These are phyloP conservation scores for Antitrichia curtipendula DNA, from an alignment of 225 moss, liverwort and hornwort species.

Conservation along the genomic window DNA sequence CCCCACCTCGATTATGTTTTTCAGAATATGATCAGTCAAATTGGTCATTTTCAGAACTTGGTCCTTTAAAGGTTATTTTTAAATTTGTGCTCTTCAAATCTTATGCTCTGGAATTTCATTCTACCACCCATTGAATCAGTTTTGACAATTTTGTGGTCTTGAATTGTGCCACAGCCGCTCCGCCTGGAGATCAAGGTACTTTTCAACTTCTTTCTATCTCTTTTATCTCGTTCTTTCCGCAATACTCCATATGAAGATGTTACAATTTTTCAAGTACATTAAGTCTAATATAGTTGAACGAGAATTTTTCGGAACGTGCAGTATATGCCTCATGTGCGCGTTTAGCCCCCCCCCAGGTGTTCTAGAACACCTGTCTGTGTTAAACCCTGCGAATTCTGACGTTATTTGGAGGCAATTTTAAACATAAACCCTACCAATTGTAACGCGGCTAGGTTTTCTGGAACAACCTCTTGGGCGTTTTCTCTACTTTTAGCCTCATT, in stretches of 20 bases:
- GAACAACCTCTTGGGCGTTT: no score
- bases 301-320: background rate
- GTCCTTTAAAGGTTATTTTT: background rate
- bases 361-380: background rate
- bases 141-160: background rate
- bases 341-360: background rate
- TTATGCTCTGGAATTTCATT: background rate
- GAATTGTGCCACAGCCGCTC: slow-evolving; percentile 31
- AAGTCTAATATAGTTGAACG: background rate
- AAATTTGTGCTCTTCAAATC: background rate
- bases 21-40: background rate
- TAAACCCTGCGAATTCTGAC: background rate
- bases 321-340: background rate
- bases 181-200: slow-evolving; percentile 49
- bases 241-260: background rate
- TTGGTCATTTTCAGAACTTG: background rate
- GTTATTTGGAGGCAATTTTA: background rate
- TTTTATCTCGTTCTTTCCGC: background rate
- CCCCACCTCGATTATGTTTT: background rate
- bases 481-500: background rate
- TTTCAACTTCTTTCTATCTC: background rate
- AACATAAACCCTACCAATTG: background rate
- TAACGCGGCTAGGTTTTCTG: background rate
- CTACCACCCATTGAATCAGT: background rate
- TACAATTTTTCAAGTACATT: background rate